A percentile compares a stretch with the other conserved stretches of the same genome.
Evolutionary conservation across 1,139 yeast genomes (phyloP).

Genomic region (Zygosaccharomyces pseudobailii): DNA sequence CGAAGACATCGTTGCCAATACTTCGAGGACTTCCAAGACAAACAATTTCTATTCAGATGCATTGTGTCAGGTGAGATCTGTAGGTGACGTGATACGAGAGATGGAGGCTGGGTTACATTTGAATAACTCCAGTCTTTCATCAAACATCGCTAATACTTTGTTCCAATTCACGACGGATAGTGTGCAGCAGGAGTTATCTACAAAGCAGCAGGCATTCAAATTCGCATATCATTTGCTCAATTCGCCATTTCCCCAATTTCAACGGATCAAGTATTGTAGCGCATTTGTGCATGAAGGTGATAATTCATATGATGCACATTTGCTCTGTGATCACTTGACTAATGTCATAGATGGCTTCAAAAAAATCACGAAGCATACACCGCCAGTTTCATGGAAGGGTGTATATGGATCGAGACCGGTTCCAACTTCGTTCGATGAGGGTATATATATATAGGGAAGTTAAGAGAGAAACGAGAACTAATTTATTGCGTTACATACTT

Average conservation of each 20-base stretch:
- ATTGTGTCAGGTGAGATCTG: slow-evolving; percentile 22
- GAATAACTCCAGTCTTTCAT: not conserved
- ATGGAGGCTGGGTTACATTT: slow-evolving; percentile 23
- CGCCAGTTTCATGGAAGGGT: slow-evolving; percentile 80
- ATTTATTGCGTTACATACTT: slow-evolving; percentile 47
- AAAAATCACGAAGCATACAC: slow-evolving; percentile 9
- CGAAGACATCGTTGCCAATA: slow-evolving; percentile 13
- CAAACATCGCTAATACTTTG: slow-evolving; percentile 18
- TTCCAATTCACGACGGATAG: slow-evolving; percentile 25
- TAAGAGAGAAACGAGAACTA: not conserved
- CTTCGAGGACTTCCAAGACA: slow-evolving; percentile 6
- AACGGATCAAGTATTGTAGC: slow-evolving; percentile 24
- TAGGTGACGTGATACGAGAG: slow-evolving; percentile 20
- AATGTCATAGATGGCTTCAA: slow-evolving; percentile 26
- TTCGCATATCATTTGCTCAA: slow-evolving; percentile 28
- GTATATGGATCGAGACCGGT: slow-evolving; percentile 71
- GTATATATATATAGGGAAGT: slow-evolving; percentile 31
- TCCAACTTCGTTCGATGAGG: slow-evolving; percentile 70
- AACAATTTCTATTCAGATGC: slow-evolving; percentile 22
- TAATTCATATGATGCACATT: slow-evolving; percentile 67
- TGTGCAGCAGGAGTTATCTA: slow-evolving; percentile 28
- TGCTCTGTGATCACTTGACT: slow-evolving; percentile 44
- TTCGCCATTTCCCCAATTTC: slow-evolving; percentile 12
- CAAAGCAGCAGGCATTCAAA: slow-evolving; percentile 29
- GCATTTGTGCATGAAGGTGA: slow-evolving; percentile 85